Evolutionary conservation across 768 basidiomycete species (phyloP), one percentile per base, ranked within the genome.

Genomic region (Suillus fuscotomentosus): DNA sequence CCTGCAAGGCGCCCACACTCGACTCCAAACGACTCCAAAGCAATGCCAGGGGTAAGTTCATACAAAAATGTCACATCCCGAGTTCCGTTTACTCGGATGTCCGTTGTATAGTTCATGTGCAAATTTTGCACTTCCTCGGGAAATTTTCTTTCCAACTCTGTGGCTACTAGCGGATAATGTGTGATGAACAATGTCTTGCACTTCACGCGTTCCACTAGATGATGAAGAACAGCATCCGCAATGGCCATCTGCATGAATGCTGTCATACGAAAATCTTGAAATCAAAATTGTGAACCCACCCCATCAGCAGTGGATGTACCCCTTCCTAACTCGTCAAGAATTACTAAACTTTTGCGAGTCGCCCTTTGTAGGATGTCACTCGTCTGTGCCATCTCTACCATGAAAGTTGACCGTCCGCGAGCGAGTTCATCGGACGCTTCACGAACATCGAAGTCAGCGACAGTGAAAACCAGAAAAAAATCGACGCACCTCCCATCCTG

Each of bases 331-430:
- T 92, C 91, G 70, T 99, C 97, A 3, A 98, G 81, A 47, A 99
- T 90, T 14, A 99, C 91, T 13, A 99, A 82, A 60, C 92, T 94
- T 38, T 83, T 83, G 4, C 82, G 75, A 0, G 94, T 91, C 1
- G 93, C 91, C 4, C 86, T 81, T 42, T 88, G 83, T 15, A 99
- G 77, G 63, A 98, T 95, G 70, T 97, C 93, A 69, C 88, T 90
- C 0, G 96, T 97, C 74, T 98, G 95, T 6, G 90, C 83, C 83
- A 99, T 89, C 76, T 99, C 97, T 3, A 98, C 93, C 96, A 97
- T 97, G 74, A 98, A 97, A 0, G 92, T 99, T 0, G 95, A 97
- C 9, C 93, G 86, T 0, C 95, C 95, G 45, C 90, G 84, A 7
- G 88, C 85, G 31, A 98, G 76, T 67, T 97, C 94, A 72, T 99